These are phyloP conservation scores for Diatrype stigma DNA, from an alignment of 2,329 filamentous ascomycete genomes.

Conservation along the genomic window DNA sequence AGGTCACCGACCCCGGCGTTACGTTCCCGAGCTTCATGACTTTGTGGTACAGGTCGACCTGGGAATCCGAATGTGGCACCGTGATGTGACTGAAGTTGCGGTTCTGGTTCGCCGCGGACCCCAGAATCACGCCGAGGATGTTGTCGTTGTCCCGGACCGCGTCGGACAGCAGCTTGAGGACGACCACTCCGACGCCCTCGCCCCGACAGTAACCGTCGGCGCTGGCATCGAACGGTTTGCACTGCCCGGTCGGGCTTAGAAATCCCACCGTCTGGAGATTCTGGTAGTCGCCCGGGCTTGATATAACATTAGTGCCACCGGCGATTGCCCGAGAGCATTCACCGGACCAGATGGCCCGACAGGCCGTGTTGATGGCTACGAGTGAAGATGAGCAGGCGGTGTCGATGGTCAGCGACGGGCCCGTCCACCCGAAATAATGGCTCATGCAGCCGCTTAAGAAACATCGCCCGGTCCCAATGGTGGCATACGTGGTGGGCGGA, in stretches of 20 bases:
- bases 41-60: conserved; percentile 25
- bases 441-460: conserved; percentile 27
- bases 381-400: conserved; percentile 35
- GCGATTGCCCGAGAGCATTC: conserved; percentile 31
- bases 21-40: conserved; percentile 25
- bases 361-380: conserved; percentile 35
- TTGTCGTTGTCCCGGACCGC: conserved; percentile 45
- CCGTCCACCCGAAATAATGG: conserved; percentile 33
- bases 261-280: conserved; percentile 23
- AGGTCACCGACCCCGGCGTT: conserved; percentile 20
- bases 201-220: conserved; percentile 52
- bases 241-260: conserved; percentile 23
- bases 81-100: conserved; percentile 37
- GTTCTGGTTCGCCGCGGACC: conserved; percentile 37
- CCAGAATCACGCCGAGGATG: conserved; percentile 36
- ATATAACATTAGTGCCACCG: conserved; percentile 30
- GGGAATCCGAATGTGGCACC: conserved; percentile 31
- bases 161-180: conserved; percentile 44
- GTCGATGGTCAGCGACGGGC: conserved; percentile 28
- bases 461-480: conserved; percentile 21
- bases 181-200: conserved; percentile 42
- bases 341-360: conserved; percentile 23
- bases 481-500: conserved; percentile 31
- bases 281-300: conserved; percentile 24
- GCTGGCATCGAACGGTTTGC: conserved; percentile 33